Conservation (phyloP, 768 basidiomycete genomes). For the Tulasnella sp. region DNA sequence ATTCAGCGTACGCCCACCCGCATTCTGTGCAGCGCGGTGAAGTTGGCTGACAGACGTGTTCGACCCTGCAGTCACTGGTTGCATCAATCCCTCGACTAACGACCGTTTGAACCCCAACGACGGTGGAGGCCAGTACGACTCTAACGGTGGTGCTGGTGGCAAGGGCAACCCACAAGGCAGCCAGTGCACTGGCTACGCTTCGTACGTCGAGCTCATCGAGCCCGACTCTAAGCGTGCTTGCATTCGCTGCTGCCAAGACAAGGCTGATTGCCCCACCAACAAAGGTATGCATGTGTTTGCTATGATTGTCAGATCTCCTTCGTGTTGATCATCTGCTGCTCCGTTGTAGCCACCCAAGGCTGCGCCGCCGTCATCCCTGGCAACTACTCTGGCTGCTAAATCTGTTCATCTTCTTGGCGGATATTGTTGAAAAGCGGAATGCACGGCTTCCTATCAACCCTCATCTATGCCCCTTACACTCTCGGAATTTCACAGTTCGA, state of each 20-base stretch:
- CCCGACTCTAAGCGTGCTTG: slow-evolving; percentile 21
- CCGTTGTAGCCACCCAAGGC: slow-evolving; percentile 23
- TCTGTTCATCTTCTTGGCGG: background rate
- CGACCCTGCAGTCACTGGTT: slow-evolving; percentile 21
- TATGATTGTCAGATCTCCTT: background rate
- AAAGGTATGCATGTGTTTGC: background rate
- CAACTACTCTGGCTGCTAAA: slow-evolving; percentile 12
- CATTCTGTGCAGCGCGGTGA: background rate
- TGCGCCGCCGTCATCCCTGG: slow-evolving; percentile 24
- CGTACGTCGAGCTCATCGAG: slow-evolving; percentile 29
- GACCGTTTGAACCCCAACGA: slow-evolving; percentile 27
- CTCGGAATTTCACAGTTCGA: background rate
- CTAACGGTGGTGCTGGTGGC: slow-evolving; percentile 19
- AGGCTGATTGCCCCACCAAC: slow-evolving; percentile 23
- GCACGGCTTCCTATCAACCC: background rate
- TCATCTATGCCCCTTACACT: background rate
- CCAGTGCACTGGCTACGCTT: slow-evolving; percentile 23
- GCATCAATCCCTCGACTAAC: slow-evolving; percentile 19
- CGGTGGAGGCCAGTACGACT: slow-evolving; percentile 28
- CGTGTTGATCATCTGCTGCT: background rate
- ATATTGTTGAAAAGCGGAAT: background rate
- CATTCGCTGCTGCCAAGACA: slow-evolving; percentile 30
- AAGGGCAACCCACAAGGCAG: slow-evolving; percentile 19
- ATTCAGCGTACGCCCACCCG: slow-evolving; percentile 20
- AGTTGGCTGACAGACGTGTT: too few species aligned